Conservation (phyloP, 257 asterid species). For the Solanum chmielewskii region DNA sequence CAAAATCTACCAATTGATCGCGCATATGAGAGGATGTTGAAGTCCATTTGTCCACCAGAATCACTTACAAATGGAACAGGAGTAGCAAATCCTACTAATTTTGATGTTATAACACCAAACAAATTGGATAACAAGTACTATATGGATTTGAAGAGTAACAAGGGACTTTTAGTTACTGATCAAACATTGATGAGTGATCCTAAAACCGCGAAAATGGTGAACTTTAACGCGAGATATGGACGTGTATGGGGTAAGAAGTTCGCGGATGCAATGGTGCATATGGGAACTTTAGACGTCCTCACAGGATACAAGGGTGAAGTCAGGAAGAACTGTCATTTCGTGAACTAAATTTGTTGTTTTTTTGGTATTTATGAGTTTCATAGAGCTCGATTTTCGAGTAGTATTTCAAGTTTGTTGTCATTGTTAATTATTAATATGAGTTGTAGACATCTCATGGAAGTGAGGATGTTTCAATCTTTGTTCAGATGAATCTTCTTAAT, state of each 20-base stretch:
- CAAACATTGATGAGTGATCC: conserved; percentile 29
- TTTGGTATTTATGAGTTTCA: background rate
- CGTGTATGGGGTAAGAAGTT: conserved; percentile 35
- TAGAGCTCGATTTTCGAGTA: background rate
- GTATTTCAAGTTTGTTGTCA: background rate
- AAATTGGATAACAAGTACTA: conserved; percentile 39
- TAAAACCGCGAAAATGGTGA: conserved; percentile 25
- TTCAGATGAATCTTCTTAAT: background rate
- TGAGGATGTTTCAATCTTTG: background rate
- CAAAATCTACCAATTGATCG: conserved; percentile 30
- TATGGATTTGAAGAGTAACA: conserved; percentile 10
- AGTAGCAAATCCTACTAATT: conserved; percentile 10
- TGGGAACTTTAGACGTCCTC: conserved; percentile 36
- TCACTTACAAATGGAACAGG: conserved; percentile 7
- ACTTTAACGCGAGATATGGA: conserved; percentile 12
- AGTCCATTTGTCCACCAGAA: conserved; percentile 27
- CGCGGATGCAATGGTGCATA: conserved; percentile 52
- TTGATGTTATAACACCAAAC: conserved; percentile 22
- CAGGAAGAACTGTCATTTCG: background rate
- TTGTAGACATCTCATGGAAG: background rate
- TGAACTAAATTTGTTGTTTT: background rate
- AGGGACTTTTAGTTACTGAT: conserved; percentile 36
- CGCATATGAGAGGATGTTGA: conserved; percentile 15
- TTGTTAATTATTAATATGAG: background rate
- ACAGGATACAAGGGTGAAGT: conserved; percentile 39